phyloP scores from a whole-genome alignment of 2,329 filamentous ascomycete genomes.

The Drechslerella coelobrocha region DNA sequence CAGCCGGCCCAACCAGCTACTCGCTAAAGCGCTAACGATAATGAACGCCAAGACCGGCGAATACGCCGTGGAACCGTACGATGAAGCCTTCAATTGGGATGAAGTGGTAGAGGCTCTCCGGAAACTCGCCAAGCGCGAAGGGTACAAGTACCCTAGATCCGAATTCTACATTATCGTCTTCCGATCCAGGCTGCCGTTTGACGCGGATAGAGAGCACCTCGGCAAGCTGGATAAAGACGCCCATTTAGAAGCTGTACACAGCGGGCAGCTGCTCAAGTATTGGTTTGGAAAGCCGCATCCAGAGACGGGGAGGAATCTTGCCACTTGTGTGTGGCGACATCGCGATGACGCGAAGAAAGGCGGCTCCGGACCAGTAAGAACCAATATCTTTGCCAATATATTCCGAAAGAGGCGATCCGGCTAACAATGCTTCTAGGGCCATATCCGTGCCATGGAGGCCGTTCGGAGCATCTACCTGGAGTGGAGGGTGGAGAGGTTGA shows the following conservation, averaged over 20 bases:
- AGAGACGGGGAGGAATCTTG: slow-evolving; percentile 73
- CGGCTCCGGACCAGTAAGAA: slow-evolving; percentile 66
- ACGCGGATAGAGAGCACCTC: slow-evolving; percentile 72
- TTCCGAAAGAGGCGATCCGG: slow-evolving; percentile 5
- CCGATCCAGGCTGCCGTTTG: slow-evolving; percentile 72
- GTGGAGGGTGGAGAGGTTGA: slow-evolving; percentile 74
- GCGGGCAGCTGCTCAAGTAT: slow-evolving; percentile 87
- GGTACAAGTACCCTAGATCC: slow-evolving; percentile 59
- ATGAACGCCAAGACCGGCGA: slow-evolving; percentile 70
- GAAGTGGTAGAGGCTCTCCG: slow-evolving; percentile 68
- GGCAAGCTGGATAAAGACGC: slow-evolving; percentile 77
- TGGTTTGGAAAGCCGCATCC: slow-evolving; percentile 82
- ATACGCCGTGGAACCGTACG: slow-evolving; percentile 79
- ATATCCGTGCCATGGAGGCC: slow-evolving; percentile 68
- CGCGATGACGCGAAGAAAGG: slow-evolving; percentile 68
- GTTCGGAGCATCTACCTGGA: slow-evolving; percentile 65
- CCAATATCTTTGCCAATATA: slow-evolving; percentile 60
- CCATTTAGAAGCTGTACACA: slow-evolving; percentile 78
- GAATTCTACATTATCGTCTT: slow-evolving; percentile 85
- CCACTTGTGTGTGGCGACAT: slow-evolving; percentile 75
- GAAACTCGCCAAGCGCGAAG: slow-evolving; percentile 59
- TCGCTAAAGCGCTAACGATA: slow-evolving; percentile 73
- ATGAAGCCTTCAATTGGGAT: slow-evolving; percentile 77
- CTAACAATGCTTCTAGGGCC: slow-evolving; percentile 40
- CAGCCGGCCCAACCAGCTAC: slow-evolving; percentile 69